phyloP scores from a whole-genome alignment of 768 basidiomycete species.

The Lactarius tabidus region DNA sequence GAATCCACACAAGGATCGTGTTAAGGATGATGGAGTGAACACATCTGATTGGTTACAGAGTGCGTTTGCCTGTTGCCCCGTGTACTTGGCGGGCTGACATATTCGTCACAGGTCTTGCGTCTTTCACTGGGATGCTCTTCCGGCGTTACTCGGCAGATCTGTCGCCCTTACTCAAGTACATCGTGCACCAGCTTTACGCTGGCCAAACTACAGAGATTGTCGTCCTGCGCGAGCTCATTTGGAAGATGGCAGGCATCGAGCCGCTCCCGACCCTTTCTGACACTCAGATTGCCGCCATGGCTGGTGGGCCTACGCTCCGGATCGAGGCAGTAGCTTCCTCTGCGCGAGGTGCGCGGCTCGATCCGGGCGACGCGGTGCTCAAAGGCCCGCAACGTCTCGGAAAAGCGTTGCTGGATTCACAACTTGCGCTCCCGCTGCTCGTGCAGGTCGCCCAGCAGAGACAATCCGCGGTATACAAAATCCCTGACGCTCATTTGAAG shows the following conservation, averaged over 20 bases:
- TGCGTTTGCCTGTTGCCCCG: constrained; percentile 40
- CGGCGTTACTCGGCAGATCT: constrained; percentile 81
- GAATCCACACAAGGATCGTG: constrained; percentile 71
- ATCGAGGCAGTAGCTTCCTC: constrained; percentile 83
- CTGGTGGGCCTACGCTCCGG: constrained; percentile 81
- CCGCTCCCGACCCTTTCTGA: constrained; percentile 88
- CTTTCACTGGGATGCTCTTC: constrained; percentile 91
- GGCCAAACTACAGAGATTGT: constrained; percentile 84
- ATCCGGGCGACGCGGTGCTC: constrained; percentile 57
- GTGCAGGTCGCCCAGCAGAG: constrained; percentile 91
- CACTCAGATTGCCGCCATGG: constrained; percentile 84
- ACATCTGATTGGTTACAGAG: constrained; percentile 90
- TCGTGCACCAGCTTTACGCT: constrained; percentile 84
- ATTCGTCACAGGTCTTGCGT: constrained; percentile 65
- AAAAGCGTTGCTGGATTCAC: constrained; percentile 59
- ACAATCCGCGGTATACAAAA: constrained; percentile 75
- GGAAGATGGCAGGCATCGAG: constrained; percentile 94
- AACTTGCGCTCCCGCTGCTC: constrained; percentile 81
- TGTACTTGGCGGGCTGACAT: constrained; percentile 18
- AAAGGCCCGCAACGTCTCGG: constrained; percentile 69
- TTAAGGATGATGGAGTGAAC: constrained; percentile 91
- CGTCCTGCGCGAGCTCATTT: constrained; percentile 88
- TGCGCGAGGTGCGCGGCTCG: constrained; percentile 69
- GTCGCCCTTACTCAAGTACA: constrained; percentile 79
- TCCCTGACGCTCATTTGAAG: constrained; percentile 74